Conservation (phyloP, 495 filamentous ascomycete species). For the Penicillium verhagenii region DNA sequence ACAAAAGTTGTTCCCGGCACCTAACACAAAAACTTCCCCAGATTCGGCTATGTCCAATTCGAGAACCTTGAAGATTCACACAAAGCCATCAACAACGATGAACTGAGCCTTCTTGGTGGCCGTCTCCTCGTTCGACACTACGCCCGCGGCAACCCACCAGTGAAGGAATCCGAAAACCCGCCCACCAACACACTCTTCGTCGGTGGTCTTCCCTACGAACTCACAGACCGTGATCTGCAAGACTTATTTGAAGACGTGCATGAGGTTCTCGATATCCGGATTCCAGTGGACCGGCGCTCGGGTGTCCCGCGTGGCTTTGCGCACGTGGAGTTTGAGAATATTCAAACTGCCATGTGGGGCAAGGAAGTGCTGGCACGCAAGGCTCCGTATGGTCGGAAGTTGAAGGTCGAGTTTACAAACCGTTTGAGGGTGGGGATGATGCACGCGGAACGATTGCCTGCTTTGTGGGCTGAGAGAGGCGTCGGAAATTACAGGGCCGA, state of each 20-base stretch:
- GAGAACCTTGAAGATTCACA: conserved; percentile 52
- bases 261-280: conserved; percentile 76
- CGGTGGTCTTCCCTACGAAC: conserved; percentile 87
- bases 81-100: conserved; percentile 60
- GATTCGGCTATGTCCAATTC: conserved; percentile 80
- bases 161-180: conserved; percentile 30
- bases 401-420: conserved; percentile 64
- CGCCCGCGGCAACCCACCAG: conserved; percentile 37
- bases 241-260: conserved; percentile 69
- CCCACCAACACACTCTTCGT: conserved; percentile 72
- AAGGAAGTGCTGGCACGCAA: conserved; percentile 54
- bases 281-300: conserved; percentile 85
- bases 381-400: conserved; percentile 60
- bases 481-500: not conserved
- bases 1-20: conserved; percentile 37
- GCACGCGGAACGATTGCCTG: not conserved
- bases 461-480: not conserved
- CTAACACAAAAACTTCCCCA: conserved; percentile 27
- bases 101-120: conserved; percentile 75
- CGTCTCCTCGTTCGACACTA: conserved; percentile 66
- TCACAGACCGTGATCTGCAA: conserved; percentile 85
- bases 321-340: conserved; percentile 79
- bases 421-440: conserved; percentile 13
- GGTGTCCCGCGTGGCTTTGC: conserved; percentile 87
- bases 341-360: conserved; percentile 58